A percentile compares a stretch with the other conserved stretches of the same genome.
Evolutionary conservation across 176 grass and related monocot species (phyloP).

Genomic region (Oryza punctata): DNA sequence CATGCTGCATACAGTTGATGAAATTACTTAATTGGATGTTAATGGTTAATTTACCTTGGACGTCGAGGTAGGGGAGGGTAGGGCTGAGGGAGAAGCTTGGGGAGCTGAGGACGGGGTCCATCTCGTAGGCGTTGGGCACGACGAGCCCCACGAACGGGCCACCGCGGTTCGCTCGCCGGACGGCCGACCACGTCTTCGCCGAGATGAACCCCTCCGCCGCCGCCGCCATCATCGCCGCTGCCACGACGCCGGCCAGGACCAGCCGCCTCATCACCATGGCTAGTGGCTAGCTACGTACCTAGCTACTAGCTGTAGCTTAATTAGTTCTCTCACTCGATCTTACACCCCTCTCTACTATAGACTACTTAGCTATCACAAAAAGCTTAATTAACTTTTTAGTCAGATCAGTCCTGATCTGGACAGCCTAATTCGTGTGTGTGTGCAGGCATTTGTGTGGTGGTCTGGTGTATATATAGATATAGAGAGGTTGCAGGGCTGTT

Average conservation of each 20-base stretch:
- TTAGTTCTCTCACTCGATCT: background rate
- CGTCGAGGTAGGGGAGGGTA: constrained; percentile 50
- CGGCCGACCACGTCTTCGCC: background rate
- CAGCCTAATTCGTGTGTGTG: no score
- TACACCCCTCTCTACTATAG: no score
- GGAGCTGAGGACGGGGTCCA: constrained; percentile 61
- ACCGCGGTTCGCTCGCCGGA: constrained; percentile 33
- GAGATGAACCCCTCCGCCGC: constrained; percentile 27
- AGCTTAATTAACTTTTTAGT: no score
- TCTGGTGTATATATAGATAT: no score
- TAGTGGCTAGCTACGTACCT: background rate
- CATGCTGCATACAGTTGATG: no score
- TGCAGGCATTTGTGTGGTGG: no score
- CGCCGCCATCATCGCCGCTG: background rate
- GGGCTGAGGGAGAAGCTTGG: constrained; percentile 29
- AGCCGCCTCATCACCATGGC: no score
- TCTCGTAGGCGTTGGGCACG: constrained; percentile 78
- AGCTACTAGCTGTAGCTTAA: background rate
- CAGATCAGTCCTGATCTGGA: no score
- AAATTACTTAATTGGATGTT: no score
- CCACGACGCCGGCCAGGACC: background rate
- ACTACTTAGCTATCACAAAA: no score
- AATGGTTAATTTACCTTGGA: constrained; percentile 53
- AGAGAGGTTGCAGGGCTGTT: no score
- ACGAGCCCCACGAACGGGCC: constrained; percentile 67